Base-by-base conservation (phyloP, 768 basidiomycete genomes). In the Butyriboletus loyo region DNA sequence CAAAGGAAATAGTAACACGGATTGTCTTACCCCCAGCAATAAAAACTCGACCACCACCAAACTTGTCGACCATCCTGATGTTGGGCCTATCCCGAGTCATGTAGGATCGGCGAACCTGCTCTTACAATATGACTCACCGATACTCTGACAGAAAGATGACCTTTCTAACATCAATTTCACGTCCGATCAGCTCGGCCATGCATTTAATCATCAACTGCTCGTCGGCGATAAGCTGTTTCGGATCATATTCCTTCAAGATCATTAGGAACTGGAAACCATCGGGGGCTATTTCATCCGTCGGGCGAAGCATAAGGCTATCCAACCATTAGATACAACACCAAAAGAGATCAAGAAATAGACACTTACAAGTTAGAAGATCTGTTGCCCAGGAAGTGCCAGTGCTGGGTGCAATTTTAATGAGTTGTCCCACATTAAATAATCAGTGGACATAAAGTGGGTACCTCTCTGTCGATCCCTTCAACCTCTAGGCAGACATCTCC, bases 1-100 rank as follows among this genome's bases (percentile, higher is more conserved):
- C 22, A 6, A 13, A 10, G 14, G 3, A 32, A 19, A 36, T 30
- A 27, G 9, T 25, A 2, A 21, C 24, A 10, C 13, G 35, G 22
- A 43, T 19, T 9, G 14, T 8, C 41, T 45, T 30, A 61, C 80
- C 81, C 58, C 80, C 81, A 25, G 65, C 73, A 15, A 81, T 44
- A 53, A 80, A 81, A 11, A 75, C 75, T n/a, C 77, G 68, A 2
- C 77, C 77, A 5, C 58, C 51, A 17, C 66, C 57, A 55, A 80
- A 75, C 21, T 61, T 69, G 38, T 79, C 58, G 0, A 73, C 74
- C 76, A 80, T 77, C 10, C 80, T 70, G 27, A 80, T 72, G 58
- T 79, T 79, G 1, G 78, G 72, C 27, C 79, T 75, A 45, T 41
- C n/a, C 21, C 24, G 8, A 28, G 53, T 49, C 13, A 53, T 57